phyloP scores from a whole-genome alignment of 139 green algal genomes.

The Mychonastes homosphaera region DNA sequence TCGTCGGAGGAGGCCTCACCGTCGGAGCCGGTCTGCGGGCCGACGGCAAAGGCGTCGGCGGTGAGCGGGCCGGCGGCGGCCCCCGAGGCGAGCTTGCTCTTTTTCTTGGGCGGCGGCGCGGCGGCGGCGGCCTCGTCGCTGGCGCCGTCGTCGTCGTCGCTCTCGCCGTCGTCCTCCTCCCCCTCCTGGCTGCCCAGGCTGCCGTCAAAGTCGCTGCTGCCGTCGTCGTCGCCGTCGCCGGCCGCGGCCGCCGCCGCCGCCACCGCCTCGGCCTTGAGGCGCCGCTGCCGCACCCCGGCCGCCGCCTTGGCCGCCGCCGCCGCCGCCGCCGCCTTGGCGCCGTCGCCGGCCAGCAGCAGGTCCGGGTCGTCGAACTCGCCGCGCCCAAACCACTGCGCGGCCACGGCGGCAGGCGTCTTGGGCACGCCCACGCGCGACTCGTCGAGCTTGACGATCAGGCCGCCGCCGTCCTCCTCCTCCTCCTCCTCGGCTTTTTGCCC shows the following conservation, averaged over 20 bases:
- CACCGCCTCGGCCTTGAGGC: constrained; percentile 3
- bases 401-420: constrained; percentile 36
- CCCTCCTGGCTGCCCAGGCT: constrained; percentile 6
- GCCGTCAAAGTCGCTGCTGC: constrained; percentile 4
- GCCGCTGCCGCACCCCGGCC: constrained; percentile 7
- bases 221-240: constrained; percentile 7
- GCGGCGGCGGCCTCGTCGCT: not conserved
- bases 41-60: too few species aligned
- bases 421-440: constrained; percentile 38
- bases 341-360: constrained; percentile 27
- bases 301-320: not conserved
- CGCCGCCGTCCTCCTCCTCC: constrained; percentile 28
- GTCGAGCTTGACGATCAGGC: constrained; percentile 64
- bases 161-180: not conserved
- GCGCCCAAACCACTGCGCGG: constrained; percentile 78
- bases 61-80: too few species aligned
- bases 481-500: constrained; percentile 5
- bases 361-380: constrained; percentile 59
- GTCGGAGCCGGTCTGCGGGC: not conserved
- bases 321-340: constrained; percentile 19
- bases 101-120: not conserved
- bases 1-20: not conserved
- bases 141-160: not conserved
- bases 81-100: too few species aligned
- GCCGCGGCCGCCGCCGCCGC: not conserved